Conservation (phyloP, 306 rosid species). For the Lathyrus tuberosus region DNA sequence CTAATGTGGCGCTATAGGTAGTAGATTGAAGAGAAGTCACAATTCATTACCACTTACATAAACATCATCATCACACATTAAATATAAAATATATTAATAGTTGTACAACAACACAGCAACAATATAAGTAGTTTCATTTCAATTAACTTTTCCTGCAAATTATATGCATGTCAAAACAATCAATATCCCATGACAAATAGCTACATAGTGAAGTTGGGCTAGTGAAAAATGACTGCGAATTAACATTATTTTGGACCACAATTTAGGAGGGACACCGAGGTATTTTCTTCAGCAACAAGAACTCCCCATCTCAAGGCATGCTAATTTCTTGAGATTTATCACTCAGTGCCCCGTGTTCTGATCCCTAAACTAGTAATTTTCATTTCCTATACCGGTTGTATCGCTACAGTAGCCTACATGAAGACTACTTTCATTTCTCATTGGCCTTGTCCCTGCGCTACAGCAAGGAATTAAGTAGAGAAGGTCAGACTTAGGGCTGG, state of each 20-base stretch:
- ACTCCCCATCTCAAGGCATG: slow-evolving; percentile 56
- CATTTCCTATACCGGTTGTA: slow-evolving; percentile 46
- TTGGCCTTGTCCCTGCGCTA: too few relatives aligned
- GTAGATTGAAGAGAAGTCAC: too few relatives aligned
- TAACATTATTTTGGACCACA: slow-evolving; percentile 62
- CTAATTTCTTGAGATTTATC: slow-evolving; percentile 49
- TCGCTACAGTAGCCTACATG: too few relatives aligned
- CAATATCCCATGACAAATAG: slow-evolving; percentile 83
- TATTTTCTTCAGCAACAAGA: slow-evolving; percentile 55
- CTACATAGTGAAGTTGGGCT: slow-evolving; percentile 67
- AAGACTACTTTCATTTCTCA: too few relatives aligned
- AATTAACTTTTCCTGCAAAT: slow-evolving; percentile 99
- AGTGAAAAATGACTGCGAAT: slow-evolving; percentile 66
- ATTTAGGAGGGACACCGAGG: slow-evolving; percentile 57
- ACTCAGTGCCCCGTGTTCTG: slow-evolving; percentile 56
- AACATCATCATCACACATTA: too few relatives aligned
- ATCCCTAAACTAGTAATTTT: slow-evolving; percentile 49
- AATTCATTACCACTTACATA: too few relatives aligned
- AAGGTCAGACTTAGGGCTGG: too few relatives aligned
- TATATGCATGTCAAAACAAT: slow-evolving; percentile 98
- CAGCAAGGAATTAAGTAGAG: too few relatives aligned
- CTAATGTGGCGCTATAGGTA: too few relatives aligned
- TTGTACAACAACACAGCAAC: too few relatives aligned
- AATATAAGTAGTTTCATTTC: too few relatives aligned
- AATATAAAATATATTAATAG: too few relatives aligned